Conservation (phyloP, 129 eudicot species). For the Gnaphalium uliginosum region DNA sequence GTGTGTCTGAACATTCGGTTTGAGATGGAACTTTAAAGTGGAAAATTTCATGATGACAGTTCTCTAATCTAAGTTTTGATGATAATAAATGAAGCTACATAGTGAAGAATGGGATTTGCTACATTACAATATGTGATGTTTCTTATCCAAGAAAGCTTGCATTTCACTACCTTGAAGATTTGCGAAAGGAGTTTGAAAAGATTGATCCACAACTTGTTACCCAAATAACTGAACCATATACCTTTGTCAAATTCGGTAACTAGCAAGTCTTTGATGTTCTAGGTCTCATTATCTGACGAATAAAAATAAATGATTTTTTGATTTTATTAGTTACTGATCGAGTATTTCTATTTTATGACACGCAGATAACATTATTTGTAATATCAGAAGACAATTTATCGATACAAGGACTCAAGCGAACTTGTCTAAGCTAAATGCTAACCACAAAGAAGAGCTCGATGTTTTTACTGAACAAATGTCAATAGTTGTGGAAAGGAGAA, state of each 20-base stretch:
- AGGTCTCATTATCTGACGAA: background rate
- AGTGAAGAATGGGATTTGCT: constrained; percentile 58
- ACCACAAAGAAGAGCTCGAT: constrained; percentile 28
- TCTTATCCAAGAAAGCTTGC: constrained; percentile 61
- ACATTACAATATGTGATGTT: constrained; percentile 50
- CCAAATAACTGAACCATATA: constrained; percentile 40
- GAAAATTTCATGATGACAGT: background rate
- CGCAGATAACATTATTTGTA: constrained; percentile 49
- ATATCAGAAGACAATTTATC: constrained; percentile 43
- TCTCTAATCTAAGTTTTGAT: background rate
- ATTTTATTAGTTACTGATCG: background rate
- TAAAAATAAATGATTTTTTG: background rate
- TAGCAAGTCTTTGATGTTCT: background rate
- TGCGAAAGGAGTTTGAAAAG: constrained; percentile 51
- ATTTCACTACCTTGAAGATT: constrained; percentile 50
- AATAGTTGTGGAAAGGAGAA: constrained; percentile 46
- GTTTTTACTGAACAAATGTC: constrained; percentile 44
- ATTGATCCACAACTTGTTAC: constrained; percentile 21
- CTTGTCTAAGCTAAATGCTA: constrained; percentile 51
- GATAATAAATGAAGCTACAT: constrained; percentile 51
- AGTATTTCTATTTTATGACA: background rate
- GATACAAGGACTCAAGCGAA: constrained; percentile 67
- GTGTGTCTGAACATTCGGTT: no score
- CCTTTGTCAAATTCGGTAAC: constrained; percentile 46
- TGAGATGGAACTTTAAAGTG: background rate